A percentile compares a stretch with the other conserved stretches of the same genome.
Evolutionary conservation across 2,329 filamentous ascomycete species (phyloP).

Genomic region (Hymenoscyphus fraxineus): DNA sequence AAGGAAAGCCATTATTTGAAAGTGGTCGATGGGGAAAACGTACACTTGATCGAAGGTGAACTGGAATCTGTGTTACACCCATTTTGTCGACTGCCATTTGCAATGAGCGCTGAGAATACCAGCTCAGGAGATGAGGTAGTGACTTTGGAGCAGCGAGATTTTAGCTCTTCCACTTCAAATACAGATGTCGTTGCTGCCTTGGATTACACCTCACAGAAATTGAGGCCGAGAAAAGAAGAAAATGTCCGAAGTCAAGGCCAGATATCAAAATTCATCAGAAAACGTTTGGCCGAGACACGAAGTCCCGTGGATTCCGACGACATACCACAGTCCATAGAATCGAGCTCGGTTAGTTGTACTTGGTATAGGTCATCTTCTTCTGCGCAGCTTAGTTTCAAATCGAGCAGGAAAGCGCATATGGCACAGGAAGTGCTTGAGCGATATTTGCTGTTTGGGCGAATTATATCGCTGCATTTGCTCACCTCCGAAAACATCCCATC

Average conservation of each 20-base stretch:
- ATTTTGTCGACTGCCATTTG: neutral
- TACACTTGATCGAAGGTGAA: neutral
- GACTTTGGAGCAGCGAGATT: neutral
- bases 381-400: neutral
- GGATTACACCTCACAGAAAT: neutral
- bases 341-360: neutral
- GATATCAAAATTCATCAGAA: neutral
- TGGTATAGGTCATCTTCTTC: neutral
- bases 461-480: neutral
- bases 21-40: neutral
- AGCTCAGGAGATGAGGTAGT: too few species aligned
- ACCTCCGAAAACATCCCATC: neutral
- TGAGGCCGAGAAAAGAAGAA: neutral
- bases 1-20: neutral
- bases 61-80: neutral
- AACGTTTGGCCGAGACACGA: neutral
- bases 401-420: neutral
- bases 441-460: neutral
- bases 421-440: neutral
- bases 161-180: neutral
- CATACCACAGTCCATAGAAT: neutral
- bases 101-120: too few species aligned
- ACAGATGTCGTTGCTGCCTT: neutral
- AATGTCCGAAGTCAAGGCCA: neutral
- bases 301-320: neutral